These are phyloP conservation scores for Tuctoria greenei DNA, from an alignment of 176 grass and related monocot genomes.

Conservation along the genomic window DNA sequence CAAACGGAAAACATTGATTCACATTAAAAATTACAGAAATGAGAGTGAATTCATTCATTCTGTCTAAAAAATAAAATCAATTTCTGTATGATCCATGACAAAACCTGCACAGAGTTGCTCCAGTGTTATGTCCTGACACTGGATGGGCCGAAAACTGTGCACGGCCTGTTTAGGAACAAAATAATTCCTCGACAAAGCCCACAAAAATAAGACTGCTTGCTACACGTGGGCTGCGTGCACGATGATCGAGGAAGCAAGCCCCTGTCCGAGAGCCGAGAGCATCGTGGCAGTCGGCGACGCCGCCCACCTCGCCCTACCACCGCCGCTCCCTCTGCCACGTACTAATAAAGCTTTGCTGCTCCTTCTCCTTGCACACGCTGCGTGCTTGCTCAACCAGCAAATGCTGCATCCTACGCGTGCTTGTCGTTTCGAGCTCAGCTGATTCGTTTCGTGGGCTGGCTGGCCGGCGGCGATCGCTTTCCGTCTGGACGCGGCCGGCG, in stretches of 20 bases:
- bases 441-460: constrained; percentile 2
- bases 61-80: no score
- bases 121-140: no score
- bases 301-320: not conserved
- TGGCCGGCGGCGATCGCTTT: not conserved
- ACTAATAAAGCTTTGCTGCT: not conserved
- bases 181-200: not conserved
- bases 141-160: not conserved
- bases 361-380: not conserved
- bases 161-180: not conserved
- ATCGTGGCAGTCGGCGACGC: not conserved
- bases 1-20: no score
- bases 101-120: no score
- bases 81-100: no score
- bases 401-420: not conserved
- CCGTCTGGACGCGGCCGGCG: not conserved
- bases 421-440: not conserved
- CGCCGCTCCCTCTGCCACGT: not conserved
- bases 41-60: no score
- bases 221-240: no score
- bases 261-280: not conserved
- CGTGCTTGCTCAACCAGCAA: not conserved
- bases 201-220: not conserved
- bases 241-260: no score
- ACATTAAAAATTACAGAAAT: no score